Evolutionary conservation across 2,329 filamentous ascomycete genomes (phyloP), one percentile per base, ranked within the genome.

Genomic region (Hypoxylon sp.): DNA sequence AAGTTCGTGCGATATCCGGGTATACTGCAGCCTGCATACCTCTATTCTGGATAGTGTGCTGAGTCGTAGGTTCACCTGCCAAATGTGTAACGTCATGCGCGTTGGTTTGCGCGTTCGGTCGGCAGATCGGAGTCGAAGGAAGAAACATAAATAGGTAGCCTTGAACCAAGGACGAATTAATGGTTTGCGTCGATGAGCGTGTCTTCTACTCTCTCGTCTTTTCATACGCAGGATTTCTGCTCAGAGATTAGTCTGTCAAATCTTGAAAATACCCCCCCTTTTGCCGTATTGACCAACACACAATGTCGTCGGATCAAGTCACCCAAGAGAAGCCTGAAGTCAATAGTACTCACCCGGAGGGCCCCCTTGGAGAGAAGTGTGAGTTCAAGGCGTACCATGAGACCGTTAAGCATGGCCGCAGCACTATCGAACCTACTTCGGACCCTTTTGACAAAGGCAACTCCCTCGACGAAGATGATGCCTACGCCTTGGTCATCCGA

Each of bases 381-480:
- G 70, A 75, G 11, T 73, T 77, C 68, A 77, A 73, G 40, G 68
- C 76, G 30, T 78, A 78, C 25, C 71, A 71, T 31, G 64, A 71
- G 13, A 68, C 56, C 13, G 20, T 67, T 1, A 72, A 73, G n/a
- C 37, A 69, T 10, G 69, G 72, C 13, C 60, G 69, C 11, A 64
- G 48, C 5, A 60, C 66, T 4, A 57, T 46, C 13, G 70, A 77
- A 42, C 50, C 67, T 25, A 55, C 70, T 27, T 35, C 54, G 1
- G 70, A 77, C 25, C 72, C 75, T 13, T 77, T 78, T 35, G 69
- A 63, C n/a, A 64, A 68, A 35, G 44, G 62, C 25, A 51, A 44
- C 25, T 70, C 54, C 30, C 35, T 40, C 31, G 68, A 58, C 58
- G 56, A 75, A 22, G 75, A 78, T 54, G 67, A 61, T 22, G 20